phyloP scores from a whole-genome alignment of 768 basidiomycete genomes.

The Lentinula edodes region DNA sequence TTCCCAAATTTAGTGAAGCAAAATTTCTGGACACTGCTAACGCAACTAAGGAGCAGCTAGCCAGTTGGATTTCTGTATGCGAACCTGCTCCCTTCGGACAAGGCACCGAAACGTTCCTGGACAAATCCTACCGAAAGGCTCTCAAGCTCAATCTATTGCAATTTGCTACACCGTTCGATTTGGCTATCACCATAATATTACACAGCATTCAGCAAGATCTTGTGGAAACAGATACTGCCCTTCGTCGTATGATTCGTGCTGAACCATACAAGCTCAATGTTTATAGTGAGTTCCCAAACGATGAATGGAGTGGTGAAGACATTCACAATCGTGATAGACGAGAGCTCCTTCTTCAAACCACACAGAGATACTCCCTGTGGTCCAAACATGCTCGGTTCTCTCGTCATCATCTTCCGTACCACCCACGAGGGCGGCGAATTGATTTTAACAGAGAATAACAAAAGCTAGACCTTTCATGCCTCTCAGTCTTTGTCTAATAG shows the following conservation, averaged over 20 bases:
- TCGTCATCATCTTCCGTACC: background rate
- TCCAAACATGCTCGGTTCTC: background rate
- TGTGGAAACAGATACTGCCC: too few species aligned
- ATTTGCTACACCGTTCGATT: background rate
- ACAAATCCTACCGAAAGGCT: background rate
- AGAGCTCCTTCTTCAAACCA: background rate
- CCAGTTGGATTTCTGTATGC: too few species aligned
- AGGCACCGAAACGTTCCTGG: too few species aligned
- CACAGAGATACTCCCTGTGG: background rate
- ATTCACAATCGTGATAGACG: background rate
- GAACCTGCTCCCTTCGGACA: too few species aligned
- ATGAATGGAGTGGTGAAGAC: too few species aligned
- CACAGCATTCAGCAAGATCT: background rate
- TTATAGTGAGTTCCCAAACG: background rate
- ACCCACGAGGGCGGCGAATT: background rate
- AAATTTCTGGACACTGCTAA: too few species aligned
- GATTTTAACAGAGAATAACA: background rate
- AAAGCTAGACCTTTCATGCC: background rate
- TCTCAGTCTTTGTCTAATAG: too few species aligned
- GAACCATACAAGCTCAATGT: background rate
- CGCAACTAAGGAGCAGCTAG: too few species aligned
- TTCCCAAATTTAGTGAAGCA: too few species aligned
- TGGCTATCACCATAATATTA: background rate
- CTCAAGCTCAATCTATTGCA: background rate
- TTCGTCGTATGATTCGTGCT: background rate